Percentiles rank a stretch among this genome's conserved stretches.
These are phyloP conservation scores for Pyronema omphalodes DNA, from an alignment of 495 filamentous ascomycete species.

Conservation along the genomic window DNA sequence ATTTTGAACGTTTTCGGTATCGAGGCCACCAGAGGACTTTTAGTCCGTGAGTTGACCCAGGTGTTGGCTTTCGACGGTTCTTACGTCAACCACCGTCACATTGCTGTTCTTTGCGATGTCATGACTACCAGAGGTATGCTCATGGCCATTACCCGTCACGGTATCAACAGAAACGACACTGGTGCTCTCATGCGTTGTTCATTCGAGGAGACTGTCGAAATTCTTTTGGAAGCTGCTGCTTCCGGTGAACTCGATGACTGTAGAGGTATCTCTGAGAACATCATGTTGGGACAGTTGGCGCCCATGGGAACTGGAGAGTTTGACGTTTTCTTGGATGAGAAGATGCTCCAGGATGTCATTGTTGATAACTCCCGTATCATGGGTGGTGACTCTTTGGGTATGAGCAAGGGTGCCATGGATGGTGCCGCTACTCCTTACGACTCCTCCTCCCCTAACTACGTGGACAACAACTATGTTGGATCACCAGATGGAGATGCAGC, in stretches of 20 bases:
- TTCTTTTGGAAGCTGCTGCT: conserved; percentile 83
- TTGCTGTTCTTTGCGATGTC: conserved; percentile 89
- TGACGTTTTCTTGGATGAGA: conserved; percentile 78
- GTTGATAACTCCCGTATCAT: conserved; percentile 64
- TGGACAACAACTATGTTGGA: conserved; percentile 46
- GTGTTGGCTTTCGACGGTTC: conserved; percentile 95
- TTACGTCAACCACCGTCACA: conserved; percentile 96
- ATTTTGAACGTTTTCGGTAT: conserved; percentile 88
- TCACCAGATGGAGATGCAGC: conserved; percentile 59
- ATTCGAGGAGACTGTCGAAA: conserved; percentile 98
- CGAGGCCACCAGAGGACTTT: conserved; percentile 69
- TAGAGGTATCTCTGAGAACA: conserved; percentile 91
- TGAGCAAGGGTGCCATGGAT: conserved; percentile 56
- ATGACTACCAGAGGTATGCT: conserved; percentile 91
- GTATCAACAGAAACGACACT: conserved; percentile 95
- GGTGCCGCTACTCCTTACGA: conserved; percentile 93
- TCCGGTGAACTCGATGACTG: conserved; percentile 93
- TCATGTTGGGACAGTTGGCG: conserved; percentile 94
- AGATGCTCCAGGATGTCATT: conserved; percentile 85
- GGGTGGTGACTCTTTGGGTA: conserved; percentile 43
- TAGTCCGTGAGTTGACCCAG: conserved; percentile 70
- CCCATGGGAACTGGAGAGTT: conserved; percentile 92
- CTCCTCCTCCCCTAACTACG: conserved; percentile 68
- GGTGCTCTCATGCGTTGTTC: conserved; percentile 98
- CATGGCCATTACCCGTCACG: conserved; percentile 91